phyloP scores from a whole-genome alignment of 495 filamentous ascomycete genomes.

The Clohesyomyces aquaticus region DNA sequence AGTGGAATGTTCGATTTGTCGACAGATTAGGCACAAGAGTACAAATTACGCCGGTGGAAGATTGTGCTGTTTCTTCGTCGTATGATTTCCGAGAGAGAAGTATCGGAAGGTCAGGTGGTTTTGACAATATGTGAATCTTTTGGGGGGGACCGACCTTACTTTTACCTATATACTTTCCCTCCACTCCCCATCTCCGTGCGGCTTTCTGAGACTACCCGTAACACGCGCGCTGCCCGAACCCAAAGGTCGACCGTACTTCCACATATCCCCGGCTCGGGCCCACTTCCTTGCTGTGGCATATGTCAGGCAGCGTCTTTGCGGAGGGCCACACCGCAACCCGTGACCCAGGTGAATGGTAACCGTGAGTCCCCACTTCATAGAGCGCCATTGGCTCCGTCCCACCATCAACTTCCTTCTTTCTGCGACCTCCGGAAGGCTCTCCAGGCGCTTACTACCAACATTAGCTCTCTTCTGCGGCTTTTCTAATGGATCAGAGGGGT shows the following conservation, averaged over 20 bases:
- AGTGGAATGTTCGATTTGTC: not conserved
- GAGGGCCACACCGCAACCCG: not conserved
- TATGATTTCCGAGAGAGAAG: not conserved
- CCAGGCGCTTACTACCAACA: not conserved
- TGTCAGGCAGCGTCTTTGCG: conserved; percentile 10
- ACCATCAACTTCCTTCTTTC: not conserved
- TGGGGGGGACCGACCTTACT: conserved; percentile 8
- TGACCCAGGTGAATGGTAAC: conserved; percentile 19
- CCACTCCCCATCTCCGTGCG: conserved; percentile 16
- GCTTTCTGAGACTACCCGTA: conserved; percentile 4
- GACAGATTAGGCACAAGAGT: not conserved
- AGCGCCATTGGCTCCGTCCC: conserved; percentile 1
- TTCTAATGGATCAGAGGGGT: not conserved
- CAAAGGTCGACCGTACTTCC: conserved; percentile 3
- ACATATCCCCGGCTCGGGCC: conserved; percentile 5
- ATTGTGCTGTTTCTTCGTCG: no score
- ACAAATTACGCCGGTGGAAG: no score
- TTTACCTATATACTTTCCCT: conserved; percentile 9
- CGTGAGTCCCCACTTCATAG: conserved; percentile 2
- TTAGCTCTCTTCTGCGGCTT: not conserved
- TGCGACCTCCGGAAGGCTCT: not conserved
- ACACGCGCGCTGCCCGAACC: conserved; percentile 16
- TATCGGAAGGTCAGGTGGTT: not conserved
- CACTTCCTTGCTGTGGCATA: conserved; percentile 19
- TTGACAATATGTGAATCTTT: not conserved